A percentile compares a stretch with the other conserved stretches of the same genome.
Conservation (phyloP, 2,329 filamentous ascomycete genomes). For the Fusarium tupiense region DNA sequence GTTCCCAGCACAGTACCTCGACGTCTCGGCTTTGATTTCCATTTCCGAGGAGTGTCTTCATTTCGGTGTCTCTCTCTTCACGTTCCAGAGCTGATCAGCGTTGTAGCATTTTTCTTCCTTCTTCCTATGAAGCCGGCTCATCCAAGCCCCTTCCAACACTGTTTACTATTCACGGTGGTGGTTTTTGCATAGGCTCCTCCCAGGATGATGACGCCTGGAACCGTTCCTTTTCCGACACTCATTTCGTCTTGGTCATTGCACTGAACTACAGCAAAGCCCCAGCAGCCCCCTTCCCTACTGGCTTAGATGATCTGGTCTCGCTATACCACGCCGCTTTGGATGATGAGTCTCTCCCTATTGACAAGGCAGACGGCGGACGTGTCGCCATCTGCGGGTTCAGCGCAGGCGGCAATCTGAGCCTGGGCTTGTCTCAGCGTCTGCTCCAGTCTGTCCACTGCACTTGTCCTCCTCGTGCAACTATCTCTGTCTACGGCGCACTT, state of each 20-base stretch:
- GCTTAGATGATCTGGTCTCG: background rate
- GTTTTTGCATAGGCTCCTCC: background rate
- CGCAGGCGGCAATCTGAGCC: background rate
- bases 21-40: no score
- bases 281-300: background rate
- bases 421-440: background rate
- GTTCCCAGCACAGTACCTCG: background rate
- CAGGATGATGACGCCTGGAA: background rate
- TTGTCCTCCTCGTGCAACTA: background rate
- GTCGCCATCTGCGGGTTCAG: background rate
- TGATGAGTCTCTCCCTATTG: background rate
- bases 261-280: background rate
- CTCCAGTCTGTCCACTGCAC: background rate
- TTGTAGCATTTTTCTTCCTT: background rate
- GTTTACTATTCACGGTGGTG: background rate
- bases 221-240: background rate
- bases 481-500: background rate
- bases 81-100: background rate
- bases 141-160: background rate
- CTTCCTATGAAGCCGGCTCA: background rate
- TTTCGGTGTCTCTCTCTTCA: no score
- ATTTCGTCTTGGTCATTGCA: background rate
- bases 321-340: background rate
- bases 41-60: background rate
- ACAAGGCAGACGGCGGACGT: background rate